Evolutionary conservation across 108 stramenopile species (phyloP).

Genomic region (Aurantiochytrium sp.): DNA sequence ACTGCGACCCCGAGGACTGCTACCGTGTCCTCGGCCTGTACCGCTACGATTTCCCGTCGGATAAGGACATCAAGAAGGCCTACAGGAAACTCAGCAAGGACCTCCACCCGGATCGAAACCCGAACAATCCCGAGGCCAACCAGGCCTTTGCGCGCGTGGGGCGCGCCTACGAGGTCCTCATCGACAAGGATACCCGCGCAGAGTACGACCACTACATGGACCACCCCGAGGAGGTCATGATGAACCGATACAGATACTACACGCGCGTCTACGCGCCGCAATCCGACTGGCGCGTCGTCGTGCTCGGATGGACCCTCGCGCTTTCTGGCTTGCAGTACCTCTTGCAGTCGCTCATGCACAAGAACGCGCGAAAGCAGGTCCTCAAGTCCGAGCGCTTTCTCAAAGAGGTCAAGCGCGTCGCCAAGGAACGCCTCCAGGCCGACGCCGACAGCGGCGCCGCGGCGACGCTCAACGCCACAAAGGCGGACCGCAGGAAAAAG

Average conservation of each 20-base stretch:
- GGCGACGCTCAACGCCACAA: background rate
- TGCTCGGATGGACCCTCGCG: background rate
- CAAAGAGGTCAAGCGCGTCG: background rate
- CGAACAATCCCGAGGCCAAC: background rate
- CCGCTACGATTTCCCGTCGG: background rate
- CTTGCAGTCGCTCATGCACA: background rate
- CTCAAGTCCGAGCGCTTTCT: background rate
- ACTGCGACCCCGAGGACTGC: conserved; percentile 30
- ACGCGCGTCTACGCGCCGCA: background rate
- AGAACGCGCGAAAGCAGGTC: background rate
- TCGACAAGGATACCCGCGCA: background rate
- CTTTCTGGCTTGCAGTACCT: background rate
- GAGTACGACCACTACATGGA: background rate
- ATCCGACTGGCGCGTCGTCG: background rate
- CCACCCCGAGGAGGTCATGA: conserved; percentile 8
- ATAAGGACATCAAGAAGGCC: background rate
- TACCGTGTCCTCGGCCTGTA: background rate
- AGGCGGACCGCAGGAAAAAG: background rate
- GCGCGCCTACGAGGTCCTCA: background rate
- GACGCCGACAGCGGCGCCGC: background rate
- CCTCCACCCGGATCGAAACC: background rate
- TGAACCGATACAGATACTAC: conserved; percentile 4
- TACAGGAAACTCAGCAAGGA: conserved; percentile 25
- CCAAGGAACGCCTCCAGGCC: background rate
- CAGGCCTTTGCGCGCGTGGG: background rate